Evolutionary conservation across 129 eudicot genomes (phyloP).

Genomic region (Artemisia tridentata): DNA sequence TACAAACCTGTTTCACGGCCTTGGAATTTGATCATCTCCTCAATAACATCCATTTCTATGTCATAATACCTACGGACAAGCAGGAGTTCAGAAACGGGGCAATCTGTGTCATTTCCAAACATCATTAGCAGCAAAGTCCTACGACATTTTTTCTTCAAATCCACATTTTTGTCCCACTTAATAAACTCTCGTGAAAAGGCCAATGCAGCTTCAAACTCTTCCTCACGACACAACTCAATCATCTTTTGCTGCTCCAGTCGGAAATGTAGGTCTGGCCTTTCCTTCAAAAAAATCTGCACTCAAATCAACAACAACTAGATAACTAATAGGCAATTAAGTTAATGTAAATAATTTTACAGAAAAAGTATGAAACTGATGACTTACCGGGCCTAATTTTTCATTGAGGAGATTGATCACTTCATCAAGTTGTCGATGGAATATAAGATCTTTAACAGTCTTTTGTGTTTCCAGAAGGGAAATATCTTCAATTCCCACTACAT

Average conservation of each 20-base stretch:
- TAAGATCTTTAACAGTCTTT: neutral
- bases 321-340: neutral
- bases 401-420: neutral
- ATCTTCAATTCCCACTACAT: slow-evolving; percentile 8
- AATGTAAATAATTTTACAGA: neutral
- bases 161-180: slow-evolving; percentile 1
- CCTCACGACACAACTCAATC: slow-evolving; percentile 1
- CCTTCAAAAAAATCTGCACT: neutral
- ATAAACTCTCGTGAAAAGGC: neutral
- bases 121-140: neutral
- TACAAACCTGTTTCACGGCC: slow-evolving; percentile 4
- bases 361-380: neutral
- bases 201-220: neutral
- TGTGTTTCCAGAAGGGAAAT: neutral
- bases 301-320: neutral
- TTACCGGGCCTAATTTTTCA: neutral
- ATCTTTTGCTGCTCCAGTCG: slow-evolving; percentile 9
- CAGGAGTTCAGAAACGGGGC: neutral
- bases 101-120: neutral
- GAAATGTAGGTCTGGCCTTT: neutral
- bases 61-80: neutral
- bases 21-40: neutral
- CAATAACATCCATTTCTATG: neutral
- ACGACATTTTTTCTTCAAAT: neutral
- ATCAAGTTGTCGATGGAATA: neutral